These are phyloP conservation scores for Aspergillus unguis DNA, from an alignment of 2,329 filamentous ascomycete genomes.

Conservation along the genomic window DNA sequence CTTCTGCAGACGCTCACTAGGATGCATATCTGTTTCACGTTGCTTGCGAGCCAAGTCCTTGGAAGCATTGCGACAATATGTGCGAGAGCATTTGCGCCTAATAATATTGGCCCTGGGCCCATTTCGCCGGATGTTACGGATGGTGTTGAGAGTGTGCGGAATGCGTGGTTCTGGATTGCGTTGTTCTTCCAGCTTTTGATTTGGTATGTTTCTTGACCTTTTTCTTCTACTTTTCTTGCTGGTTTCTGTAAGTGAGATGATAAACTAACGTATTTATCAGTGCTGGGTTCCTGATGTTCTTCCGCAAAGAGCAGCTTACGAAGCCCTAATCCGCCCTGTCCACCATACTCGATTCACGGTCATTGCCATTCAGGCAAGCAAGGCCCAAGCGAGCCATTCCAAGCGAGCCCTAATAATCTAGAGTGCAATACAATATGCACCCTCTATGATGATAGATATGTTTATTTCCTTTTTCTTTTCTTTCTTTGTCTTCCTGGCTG, in stretches of 20 bases:
- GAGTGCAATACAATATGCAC: no score
- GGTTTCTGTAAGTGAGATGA: not conserved
- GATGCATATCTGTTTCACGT: constrained; percentile 61
- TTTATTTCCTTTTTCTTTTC: no score
- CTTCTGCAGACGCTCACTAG: constrained; percentile 63
- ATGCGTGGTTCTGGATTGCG: constrained; percentile 61
- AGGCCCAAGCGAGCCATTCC: no score
- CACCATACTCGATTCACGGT: not conserved
- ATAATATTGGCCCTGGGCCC: constrained; percentile 58
- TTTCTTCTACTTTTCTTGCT: not conserved
- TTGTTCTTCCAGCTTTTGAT: constrained; percentile 57
- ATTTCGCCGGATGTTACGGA: constrained; percentile 62
- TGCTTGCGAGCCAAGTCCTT: constrained; percentile 59
- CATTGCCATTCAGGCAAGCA: not conserved
- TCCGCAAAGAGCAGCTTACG: constrained; percentile 45
- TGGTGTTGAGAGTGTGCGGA: constrained; percentile 45
- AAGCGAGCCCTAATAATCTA: no score
- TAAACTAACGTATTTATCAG: constrained; percentile 20
- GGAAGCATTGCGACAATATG: constrained; percentile 62
- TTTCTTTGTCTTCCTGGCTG: no score
- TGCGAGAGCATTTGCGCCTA: constrained; percentile 58
- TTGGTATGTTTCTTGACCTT: constrained; percentile 43
- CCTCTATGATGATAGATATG: no score
- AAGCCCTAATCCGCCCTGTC: constrained; percentile 33
- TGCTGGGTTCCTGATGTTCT: constrained; percentile 43